phyloP scores from a whole-genome alignment of 2,329 filamentous ascomycete genomes.

The Sclerotiophoma versabilis region DNA sequence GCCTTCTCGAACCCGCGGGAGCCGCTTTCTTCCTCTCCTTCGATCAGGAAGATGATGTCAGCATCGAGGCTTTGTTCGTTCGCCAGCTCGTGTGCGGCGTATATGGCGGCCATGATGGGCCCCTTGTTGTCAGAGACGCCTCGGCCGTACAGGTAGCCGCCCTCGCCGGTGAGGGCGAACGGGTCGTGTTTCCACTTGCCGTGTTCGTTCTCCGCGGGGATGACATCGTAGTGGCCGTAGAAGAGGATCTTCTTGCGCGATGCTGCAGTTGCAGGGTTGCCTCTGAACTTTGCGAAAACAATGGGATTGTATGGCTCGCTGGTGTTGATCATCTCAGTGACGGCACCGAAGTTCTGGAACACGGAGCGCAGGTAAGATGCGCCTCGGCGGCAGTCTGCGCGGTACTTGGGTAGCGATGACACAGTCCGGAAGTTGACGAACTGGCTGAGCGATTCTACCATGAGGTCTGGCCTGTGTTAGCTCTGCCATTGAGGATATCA shows the following conservation, averaged over 20 bases:
- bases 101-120: constrained; percentile 90
- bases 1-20: constrained; percentile 89
- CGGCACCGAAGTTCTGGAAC: constrained; percentile 89
- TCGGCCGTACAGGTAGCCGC: constrained; percentile 92
- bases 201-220: constrained; percentile 82
- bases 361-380: constrained; percentile 89
- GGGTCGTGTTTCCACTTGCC: constrained; percentile 88
- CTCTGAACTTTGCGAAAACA: constrained; percentile 88
- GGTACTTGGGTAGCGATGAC: constrained; percentile 83
- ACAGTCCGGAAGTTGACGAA: constrained; percentile 93
- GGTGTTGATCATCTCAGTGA: constrained; percentile 82
- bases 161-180: constrained; percentile 85
- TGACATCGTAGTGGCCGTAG: constrained; percentile 98
- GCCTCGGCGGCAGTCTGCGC: constrained; percentile 89
- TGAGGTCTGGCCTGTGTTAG: constrained; percentile 59
- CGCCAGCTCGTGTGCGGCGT: constrained; percentile 87
- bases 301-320: constrained; percentile 83
- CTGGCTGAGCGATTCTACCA: constrained; percentile 71
- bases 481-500: constrained; percentile 3
- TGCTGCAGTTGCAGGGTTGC: constrained; percentile 70
- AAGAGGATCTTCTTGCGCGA: constrained; percentile 88
- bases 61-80: constrained; percentile 83
- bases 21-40: constrained; percentile 95
- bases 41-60: constrained; percentile 92
- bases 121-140: constrained; percentile 99